Percentiles rank a stretch among this genome's conserved stretches.
Evolutionary conservation across 768 basidiomycete species (phyloP).

Genomic region (Cubamyces sp.): DNA sequence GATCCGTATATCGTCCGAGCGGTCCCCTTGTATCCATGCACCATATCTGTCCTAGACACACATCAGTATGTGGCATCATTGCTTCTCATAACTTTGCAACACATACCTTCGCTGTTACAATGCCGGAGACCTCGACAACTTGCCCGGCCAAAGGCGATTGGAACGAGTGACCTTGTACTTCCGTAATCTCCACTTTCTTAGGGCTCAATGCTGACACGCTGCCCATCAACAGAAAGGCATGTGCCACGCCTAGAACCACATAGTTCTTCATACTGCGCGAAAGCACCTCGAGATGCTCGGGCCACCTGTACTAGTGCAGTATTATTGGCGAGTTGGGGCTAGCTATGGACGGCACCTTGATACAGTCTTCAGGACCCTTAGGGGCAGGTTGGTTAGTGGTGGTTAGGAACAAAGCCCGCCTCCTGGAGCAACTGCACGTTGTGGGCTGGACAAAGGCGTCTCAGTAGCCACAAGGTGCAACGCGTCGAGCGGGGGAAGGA

Average conservation of each 20-base stretch:
- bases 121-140: slow-evolving; percentile 51
- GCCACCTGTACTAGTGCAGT: no score
- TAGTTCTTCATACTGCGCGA: neutral
- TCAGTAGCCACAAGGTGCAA: slow-evolving; percentile 12
- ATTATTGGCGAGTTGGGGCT: no score
- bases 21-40: slow-evolving; percentile 52
- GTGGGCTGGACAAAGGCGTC: slow-evolving; percentile 15
- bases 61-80: neutral
- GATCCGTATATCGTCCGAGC: slow-evolving; percentile 47
- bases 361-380: neutral
- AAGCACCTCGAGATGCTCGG: no score
- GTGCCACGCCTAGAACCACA: neutral
- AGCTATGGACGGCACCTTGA: no score
- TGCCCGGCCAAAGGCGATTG: slow-evolving; percentile 51
- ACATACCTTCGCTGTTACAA: slow-evolving; percentile 57
- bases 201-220: neutral
- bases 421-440: neutral
- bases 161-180: slow-evolving; percentile 56
- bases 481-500: slow-evolving; percentile 6
- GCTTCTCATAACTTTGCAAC: neutral
- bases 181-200: slow-evolving; percentile 30
- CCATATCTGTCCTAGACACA: slow-evolving; percentile 45
- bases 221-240: neutral
- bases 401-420: neutral
- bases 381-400: neutral